Conservation (phyloP, 2,329 filamentous ascomycete species). For the Paecilomyces variotii region DNA sequence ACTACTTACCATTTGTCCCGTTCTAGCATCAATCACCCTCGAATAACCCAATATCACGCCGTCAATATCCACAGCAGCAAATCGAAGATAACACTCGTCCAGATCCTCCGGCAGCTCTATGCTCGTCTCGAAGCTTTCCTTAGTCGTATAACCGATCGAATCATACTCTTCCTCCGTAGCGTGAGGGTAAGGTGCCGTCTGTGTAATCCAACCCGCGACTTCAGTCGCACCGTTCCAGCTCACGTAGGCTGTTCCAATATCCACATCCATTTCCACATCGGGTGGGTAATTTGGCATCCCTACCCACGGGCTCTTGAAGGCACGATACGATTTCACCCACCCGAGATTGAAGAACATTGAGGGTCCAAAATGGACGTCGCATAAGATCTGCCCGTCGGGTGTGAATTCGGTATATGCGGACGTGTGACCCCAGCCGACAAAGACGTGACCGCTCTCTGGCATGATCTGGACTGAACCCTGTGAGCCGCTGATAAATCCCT, state of each 20-base stretch:
- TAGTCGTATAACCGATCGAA: constrained; percentile 11
- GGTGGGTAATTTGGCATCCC: constrained; percentile 37
- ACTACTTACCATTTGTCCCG: not conserved
- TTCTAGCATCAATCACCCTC: not conserved
- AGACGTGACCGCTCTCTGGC: constrained; percentile 33
- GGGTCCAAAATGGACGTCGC: constrained; percentile 43
- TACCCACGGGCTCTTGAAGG: constrained; percentile 47
- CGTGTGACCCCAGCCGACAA: constrained; percentile 45
- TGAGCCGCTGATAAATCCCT: constrained; percentile 28
- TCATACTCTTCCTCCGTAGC: constrained; percentile 8
- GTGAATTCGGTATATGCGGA: constrained; percentile 45
- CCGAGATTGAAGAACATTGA: constrained; percentile 25
- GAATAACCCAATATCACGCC: not conserved
- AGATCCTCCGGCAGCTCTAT: constrained; percentile 13
- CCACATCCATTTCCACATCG: constrained; percentile 15
- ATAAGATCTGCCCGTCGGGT: constrained; percentile 42
- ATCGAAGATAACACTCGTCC: constrained; percentile 1
- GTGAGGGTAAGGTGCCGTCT: constrained; percentile 10
- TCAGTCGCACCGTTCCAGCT: constrained; percentile 43
- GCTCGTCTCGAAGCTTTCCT: constrained; percentile 25
- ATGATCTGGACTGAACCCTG: constrained; percentile 39
- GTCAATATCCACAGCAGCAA: not conserved
- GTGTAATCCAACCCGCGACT: constrained; percentile 22
- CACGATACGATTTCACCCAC: constrained; percentile 46
- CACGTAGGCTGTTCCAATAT: constrained; percentile 24